Evolutionary conservation across 176 grass and related monocot species (phyloP).

Genomic region (Aegilops tauschii): DNA sequence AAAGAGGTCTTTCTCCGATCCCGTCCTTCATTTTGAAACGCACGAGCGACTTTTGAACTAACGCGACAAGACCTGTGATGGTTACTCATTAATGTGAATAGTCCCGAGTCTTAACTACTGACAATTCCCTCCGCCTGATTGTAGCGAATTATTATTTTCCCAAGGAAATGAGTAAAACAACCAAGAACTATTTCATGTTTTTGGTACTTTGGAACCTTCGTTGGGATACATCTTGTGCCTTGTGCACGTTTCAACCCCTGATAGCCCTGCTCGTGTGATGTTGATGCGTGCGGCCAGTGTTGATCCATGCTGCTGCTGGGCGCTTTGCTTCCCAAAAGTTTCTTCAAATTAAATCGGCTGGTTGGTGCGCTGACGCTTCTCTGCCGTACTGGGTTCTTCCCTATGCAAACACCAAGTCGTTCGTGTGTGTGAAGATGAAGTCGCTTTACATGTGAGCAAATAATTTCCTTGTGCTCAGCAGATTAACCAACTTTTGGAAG

Average conservation of each 20-base stretch:
- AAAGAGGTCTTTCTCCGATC: background rate
- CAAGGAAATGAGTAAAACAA: background rate
- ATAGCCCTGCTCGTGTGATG: background rate
- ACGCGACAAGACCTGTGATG: background rate
- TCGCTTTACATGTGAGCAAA: background rate
- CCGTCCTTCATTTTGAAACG: background rate
- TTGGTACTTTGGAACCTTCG: background rate
- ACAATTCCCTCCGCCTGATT: background rate
- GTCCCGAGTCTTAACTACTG: background rate
- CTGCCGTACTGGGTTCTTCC: background rate
- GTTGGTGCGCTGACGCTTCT: background rate
- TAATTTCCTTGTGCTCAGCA: background rate
- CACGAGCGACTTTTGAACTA: background rate
- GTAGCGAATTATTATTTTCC: background rate
- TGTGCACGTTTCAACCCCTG: conserved; percentile 8
- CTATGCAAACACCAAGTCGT: background rate
- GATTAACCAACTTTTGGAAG: too few relatives aligned
- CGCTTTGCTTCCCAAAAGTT: background rate
- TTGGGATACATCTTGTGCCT: background rate
- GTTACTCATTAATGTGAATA: background rate
- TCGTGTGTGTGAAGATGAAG: background rate
- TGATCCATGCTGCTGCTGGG: background rate
- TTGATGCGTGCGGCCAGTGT: background rate
- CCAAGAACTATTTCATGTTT: background rate
- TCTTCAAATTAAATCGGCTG: background rate